Percentiles rank a stretch among this genome's conserved stretches.
These are phyloP conservation scores for Zymoseptoria ardabiliae DNA, from an alignment of 2,329 filamentous ascomycete genomes.

Conservation along the genomic window DNA sequence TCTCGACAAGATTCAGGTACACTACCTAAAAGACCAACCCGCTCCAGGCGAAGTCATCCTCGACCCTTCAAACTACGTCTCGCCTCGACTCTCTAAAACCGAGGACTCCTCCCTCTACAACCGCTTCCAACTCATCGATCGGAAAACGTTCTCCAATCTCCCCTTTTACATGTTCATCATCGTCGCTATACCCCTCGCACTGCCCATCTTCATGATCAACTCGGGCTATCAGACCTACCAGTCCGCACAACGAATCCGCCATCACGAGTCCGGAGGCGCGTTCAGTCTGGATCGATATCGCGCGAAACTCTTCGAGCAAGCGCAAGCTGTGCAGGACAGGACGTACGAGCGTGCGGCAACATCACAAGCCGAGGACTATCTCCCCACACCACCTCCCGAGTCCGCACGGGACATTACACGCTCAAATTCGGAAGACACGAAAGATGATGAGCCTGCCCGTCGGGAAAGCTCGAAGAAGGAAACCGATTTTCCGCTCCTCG, in stretches of 20 bases:
- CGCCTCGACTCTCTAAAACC: constrained; percentile 24
- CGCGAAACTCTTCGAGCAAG: constrained; percentile 66
- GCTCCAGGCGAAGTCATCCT: constrained; percentile 66
- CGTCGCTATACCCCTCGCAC: constrained; percentile 66
- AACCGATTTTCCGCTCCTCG: constrained; percentile 56
- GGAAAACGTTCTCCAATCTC: constrained; percentile 44
- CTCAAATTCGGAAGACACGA: constrained; percentile 4
- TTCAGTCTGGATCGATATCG: constrained; percentile 66
- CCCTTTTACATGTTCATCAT: constrained; percentile 59
- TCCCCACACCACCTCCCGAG: constrained; percentile 43
- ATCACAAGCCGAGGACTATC: constrained; percentile 60
- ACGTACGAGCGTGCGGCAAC: constrained; percentile 67
- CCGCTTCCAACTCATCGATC: constrained; percentile 14
- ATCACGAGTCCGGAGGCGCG: constrained; percentile 59
- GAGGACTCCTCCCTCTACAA: constrained; percentile 16
- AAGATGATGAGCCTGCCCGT: constrained; percentile 6
- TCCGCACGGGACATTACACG: constrained; percentile 21
- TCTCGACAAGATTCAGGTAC: constrained; percentile 59
- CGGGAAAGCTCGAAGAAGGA: constrained; percentile 21
- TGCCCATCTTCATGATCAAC: constrained; percentile 66
- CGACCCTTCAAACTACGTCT: constrained; percentile 57
- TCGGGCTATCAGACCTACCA: constrained; percentile 68
- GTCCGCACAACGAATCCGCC: constrained; percentile 64
- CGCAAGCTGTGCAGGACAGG: constrained; percentile 68
- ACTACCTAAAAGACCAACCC: constrained; percentile 63